Base-by-base conservation (phyloP, 2,329 filamentous ascomycete genomes). In the Trichoderma arundinaceum region DNA sequence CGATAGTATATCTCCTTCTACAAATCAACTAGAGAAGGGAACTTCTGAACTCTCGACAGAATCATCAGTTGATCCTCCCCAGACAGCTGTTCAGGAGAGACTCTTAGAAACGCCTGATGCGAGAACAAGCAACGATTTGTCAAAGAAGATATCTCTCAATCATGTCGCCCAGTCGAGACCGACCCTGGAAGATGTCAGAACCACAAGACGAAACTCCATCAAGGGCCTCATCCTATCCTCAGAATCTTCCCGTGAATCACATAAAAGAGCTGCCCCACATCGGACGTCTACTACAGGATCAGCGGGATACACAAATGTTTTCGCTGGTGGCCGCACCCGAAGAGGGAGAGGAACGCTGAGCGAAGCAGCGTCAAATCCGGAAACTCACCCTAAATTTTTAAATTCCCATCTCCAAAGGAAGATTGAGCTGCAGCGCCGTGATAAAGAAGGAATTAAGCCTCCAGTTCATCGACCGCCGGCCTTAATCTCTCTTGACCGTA, bases 381-480 rank as follows among this genome's bases (percentile, higher is more conserved):
- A 69, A 2, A 83, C 77, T 67, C 68, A 73, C 1, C 77, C 79
- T 0, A 82, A 78, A 52, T 66, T 79, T 9, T 82, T 85, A 48
- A 72, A 63, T 17, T 51, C 56, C 66, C 79, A 76, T 9, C 68
- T 76, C 8, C 70, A 72, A 32, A 79, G 82, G 39, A 73, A 80
- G 19, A 77, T 81, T 2, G 76, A 82, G 65, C 75, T 83, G 38
- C 73, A 74, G 46, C 77, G 74, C 6, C 80, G 82, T 33, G 79
- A 81, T 19, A 78, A 76, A 61, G 79, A 80, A 51, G 84, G 86
- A 35, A 61, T 69, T 10, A 67, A 67, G 22, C 77, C 74, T 2
- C 76, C 80, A 2, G 72, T 78, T 1, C 76, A 78, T 63, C 67
- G 78, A 41, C 75, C 76, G 4, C 65, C 65, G 4, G 56, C 59